Evolutionary conservation across 257 asterid species (phyloP).

Genomic region (Eucommia ulmoides): DNA sequence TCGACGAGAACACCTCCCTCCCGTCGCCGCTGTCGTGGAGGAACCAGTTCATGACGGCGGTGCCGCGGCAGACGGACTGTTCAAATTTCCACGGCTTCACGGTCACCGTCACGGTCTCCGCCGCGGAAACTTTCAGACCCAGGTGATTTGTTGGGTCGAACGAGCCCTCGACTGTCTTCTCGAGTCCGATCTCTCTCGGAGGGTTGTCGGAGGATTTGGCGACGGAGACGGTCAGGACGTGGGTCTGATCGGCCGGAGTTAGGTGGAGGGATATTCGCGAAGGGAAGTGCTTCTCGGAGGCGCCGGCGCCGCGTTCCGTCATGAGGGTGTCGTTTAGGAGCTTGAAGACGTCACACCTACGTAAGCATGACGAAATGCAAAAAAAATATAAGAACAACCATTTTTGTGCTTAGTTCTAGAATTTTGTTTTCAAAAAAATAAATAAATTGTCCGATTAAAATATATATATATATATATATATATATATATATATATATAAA

Average conservation of each 20-base stretch:
- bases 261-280: conserved; percentile 57
- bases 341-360: conserved; percentile 60
- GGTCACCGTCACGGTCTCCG: conserved; percentile 42
- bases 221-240: conserved; percentile 52
- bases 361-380: too few relatives aligned
- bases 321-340: conserved; percentile 42
- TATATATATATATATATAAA: too few relatives aligned
- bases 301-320: conserved; percentile 42
- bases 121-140: conserved; percentile 54
- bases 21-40: conserved; percentile 69
- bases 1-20: conserved; percentile 69
- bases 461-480: too few relatives aligned
- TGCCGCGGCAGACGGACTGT: conserved; percentile 56
- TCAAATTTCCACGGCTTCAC: conserved; percentile 83
- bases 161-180: conserved; percentile 50
- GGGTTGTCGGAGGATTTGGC: conserved; percentile 74
- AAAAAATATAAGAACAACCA: not conserved
- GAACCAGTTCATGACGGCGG: conserved; percentile 54
- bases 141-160: conserved; percentile 42
- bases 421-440: not conserved
- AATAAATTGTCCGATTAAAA: too few relatives aligned
- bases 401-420: not conserved
- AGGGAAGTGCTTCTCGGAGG: conserved; percentile 46
- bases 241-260: conserved; percentile 48
- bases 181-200: conserved; percentile 35